Evolutionary conservation across 1,284 basidiomycete genomes (phyloP), one percentile per base, ranked within the genome.

Genomic region (Cutaneotrichosporon cyanovorans): DNA sequence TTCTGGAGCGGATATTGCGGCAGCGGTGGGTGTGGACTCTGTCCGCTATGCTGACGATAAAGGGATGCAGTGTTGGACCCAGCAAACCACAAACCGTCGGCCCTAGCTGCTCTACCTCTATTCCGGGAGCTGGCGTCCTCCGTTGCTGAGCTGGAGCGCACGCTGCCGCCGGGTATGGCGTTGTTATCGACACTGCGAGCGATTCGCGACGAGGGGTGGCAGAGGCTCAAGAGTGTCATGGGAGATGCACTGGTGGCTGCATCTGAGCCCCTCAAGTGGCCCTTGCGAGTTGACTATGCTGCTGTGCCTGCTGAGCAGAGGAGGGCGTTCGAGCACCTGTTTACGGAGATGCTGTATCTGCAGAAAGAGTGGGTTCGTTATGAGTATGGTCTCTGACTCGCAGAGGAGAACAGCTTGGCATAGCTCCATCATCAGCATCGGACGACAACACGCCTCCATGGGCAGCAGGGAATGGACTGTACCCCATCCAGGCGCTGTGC

Each of bases 401-500:
- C 25, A 28, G 25, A 12, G 46, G 50, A 20, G 48, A 50, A 40
- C 43, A 39, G 18, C 32, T 46, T 16, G 40, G 44, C 22, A 20
- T 42, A 42, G 34, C 35, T 36, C 7, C 35, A 42, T 45, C 42
- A 4, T 45, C 32, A n/a, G n/a, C n/a, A 32, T 38, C n/a, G 19
- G 48, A 43, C 11, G 33, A 31, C 31, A 40, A 11, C 30, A 15
- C 19, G 15, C 35, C 54, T 20, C 19, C 48, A 18, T 50, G 21
- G 53, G 46, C 46, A 4, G 21, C 34, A 3, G 53, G 53, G 44
- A 74, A 78, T 46, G 79, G 83, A 1, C 63, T 90, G 42, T 87
- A 90, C 66, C 80, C 91, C 2, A 65, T 96, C 9, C 82, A 88
- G 61, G 83, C 86, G 0, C 78, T 98, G n/a, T 77, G 90, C 2